phyloP scores from a whole-genome alignment of 371 early-diverging fungal species.

The Rhizopus microsporus region DNA sequence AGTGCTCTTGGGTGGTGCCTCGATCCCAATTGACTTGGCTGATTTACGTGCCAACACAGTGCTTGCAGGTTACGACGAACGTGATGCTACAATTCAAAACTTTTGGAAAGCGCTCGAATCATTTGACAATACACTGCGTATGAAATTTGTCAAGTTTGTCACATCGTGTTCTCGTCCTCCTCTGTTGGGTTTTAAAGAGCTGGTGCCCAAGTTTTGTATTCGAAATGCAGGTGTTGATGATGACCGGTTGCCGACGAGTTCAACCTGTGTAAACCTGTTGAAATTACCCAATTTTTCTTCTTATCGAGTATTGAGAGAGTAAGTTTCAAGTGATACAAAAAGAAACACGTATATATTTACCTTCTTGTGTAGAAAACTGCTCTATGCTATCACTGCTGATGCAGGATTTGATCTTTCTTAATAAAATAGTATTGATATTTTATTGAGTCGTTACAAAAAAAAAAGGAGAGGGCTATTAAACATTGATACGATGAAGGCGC shows the following conservation, averaged over 20 bases:
- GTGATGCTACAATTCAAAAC: slow-evolving; percentile 70
- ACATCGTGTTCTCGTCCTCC: slow-evolving; percentile 94
- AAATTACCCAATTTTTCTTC: slow-evolving; percentile 85
- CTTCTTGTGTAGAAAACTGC: slow-evolving; percentile 64
- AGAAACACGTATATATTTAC: neutral
- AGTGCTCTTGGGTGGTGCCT: slow-evolving; percentile 84
- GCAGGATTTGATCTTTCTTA: slow-evolving; percentile 91
- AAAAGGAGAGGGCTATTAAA: neutral
- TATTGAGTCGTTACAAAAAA: neutral
- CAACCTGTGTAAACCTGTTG: slow-evolving; percentile 93
- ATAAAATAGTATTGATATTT: neutral
- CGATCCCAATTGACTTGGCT: slow-evolving; percentile 71
- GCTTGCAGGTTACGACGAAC: slow-evolving; percentile 77
- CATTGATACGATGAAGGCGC: neutral
- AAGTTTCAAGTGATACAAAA: slow-evolving; percentile 17
- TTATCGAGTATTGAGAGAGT: slow-evolving; percentile 56
- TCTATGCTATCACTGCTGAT: slow-evolving; percentile 85
- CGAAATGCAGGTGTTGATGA: slow-evolving; percentile 66
- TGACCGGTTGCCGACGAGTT: slow-evolving; percentile 76
- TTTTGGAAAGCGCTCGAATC: slow-evolving; percentile 84
- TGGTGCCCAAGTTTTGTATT: slow-evolving; percentile 78
- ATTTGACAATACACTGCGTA: slow-evolving; percentile 66
- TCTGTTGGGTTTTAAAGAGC: slow-evolving; percentile 84
- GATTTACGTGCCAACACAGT: slow-evolving; percentile 80
- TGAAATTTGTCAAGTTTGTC: slow-evolving; percentile 83